Evolutionary conservation across 73 alveolate genomes (phyloP).

Genomic region (Loxodes magnus): DNA sequence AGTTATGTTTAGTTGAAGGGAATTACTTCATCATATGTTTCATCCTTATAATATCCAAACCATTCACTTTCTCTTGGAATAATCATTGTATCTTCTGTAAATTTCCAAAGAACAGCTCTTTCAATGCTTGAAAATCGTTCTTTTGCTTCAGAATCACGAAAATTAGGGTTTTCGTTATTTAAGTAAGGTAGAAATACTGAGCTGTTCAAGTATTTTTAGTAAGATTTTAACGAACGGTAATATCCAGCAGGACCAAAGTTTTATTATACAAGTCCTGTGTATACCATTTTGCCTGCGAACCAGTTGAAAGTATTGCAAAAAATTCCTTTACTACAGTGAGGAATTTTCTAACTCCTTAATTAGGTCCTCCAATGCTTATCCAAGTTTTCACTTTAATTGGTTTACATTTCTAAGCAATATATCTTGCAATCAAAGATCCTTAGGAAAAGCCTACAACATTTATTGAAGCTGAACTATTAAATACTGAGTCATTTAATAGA

Average conservation of each 20-base stretch:
- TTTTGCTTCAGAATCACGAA: too few species aligned
- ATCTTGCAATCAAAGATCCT: conserved; percentile 85
- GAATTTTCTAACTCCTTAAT: conserved; percentile 66
- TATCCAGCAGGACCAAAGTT: conserved; percentile 83
- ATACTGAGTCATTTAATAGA: conserved; percentile 38
- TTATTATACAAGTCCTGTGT: conserved; percentile 39
- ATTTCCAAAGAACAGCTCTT: conserved; percentile 52
- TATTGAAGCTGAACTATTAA: conserved; percentile 46
- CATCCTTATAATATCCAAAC: conserved; percentile 42
- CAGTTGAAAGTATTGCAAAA: conserved; percentile 59
- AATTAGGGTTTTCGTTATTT: too few species aligned
- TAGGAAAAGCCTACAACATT: conserved; percentile 69
- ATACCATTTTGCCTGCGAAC: conserved; percentile 40
- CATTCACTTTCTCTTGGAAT: conserved; percentile 63
- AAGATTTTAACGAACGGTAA: too few species aligned
- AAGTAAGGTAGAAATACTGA: too few species aligned
- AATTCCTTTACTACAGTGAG: conserved; percentile 65
- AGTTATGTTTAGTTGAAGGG: conserved; percentile 52
- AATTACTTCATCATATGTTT: conserved; percentile 47
- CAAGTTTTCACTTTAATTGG: conserved; percentile 43
- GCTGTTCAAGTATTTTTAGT: too few species aligned
- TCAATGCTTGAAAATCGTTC: conserved; percentile 37
- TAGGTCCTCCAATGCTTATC: conserved; percentile 76
- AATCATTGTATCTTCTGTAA: conserved; percentile 64
- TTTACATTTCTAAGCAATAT: conserved; percentile 70